Evolutionary conservation across 768 basidiomycete species (phyloP), one percentile per base, ranked within the genome.

Genomic region (Pulveroboletus ravenelii): DNA sequence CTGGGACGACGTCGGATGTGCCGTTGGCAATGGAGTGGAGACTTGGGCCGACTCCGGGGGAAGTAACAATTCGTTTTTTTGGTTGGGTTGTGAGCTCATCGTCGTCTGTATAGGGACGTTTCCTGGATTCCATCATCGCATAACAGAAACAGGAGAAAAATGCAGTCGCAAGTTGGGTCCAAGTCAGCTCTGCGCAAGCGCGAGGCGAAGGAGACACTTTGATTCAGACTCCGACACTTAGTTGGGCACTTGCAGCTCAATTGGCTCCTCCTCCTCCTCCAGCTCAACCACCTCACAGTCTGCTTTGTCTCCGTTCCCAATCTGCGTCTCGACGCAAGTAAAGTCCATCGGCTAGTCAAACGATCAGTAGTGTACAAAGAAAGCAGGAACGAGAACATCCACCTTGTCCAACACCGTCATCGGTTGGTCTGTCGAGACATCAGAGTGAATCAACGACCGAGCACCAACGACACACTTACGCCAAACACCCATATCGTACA

Each of bases 281-380:
- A 78, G 61, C 20, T 85, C 77, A 15, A 92, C 60, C 48, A 97
- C 79, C 69, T 99, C 93, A 65, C 95, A 98, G 68, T 99, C 96
- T 18, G 80, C 74, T 50, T 62, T 62, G 44, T 81, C 78, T 1
- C 87, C 87, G 50, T 89, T 78, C 6, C 92, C 93, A 47, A 95
- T 84, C 67, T 98, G 94, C 20, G 93, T 90, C 69, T 97, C 95
- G 9, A 98, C 81, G 62, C 95, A 98, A 9, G 89, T 77, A 56
- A 93, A 79, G 59, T 92, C 89, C 70, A 92, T 78, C 10, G 74
- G 65, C 87, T 91, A 34, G 50, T 17, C 52, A 53, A 27, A 50
- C 31, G 68, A 60, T 54, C 7, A 35, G 32, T 25, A 45, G 23
- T 27, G 6, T 25, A 27, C 20, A 12, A 23, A 32, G 20, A 5